Conservation (phyloP, 2,329 filamentous ascomycete genomes). For the Aspergillus novofumigatus region DNA sequence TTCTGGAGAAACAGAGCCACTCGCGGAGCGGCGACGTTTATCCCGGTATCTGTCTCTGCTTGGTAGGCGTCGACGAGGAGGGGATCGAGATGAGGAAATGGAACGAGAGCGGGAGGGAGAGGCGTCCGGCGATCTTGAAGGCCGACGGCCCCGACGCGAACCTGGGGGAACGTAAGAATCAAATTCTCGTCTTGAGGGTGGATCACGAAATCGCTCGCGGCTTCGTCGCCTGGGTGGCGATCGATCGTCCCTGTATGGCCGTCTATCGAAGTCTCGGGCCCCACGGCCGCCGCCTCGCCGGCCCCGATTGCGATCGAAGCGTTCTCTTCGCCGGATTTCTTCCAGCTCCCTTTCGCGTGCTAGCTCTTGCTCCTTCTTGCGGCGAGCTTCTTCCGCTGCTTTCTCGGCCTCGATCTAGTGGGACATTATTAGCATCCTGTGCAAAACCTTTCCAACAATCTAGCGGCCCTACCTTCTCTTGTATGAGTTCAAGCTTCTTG, state of each 20-base stretch:
- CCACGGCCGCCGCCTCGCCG: constrained; percentile 34
- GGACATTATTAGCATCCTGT: constrained; percentile 9
- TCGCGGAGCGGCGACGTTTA: constrained; percentile 30
- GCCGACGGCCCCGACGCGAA: constrained; percentile 36
- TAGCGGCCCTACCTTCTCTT: constrained; percentile 69
- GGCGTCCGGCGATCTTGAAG: constrained; percentile 29
- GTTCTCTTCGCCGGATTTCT: constrained; percentile 57
- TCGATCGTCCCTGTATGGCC: constrained; percentile 46
- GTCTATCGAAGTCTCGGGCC: constrained; percentile 46
- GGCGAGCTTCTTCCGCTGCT: constrained; percentile 69
- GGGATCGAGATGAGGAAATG: constrained; percentile 30
- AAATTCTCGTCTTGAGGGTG: constrained; percentile 47
- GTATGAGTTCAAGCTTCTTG: constrained; percentile 90
- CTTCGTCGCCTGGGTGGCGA: constrained; percentile 50
- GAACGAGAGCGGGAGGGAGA: constrained; percentile 30
- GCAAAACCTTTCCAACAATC: no score
- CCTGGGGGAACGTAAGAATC: constrained; percentile 56
- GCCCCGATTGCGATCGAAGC: constrained; percentile 36
- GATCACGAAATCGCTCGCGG: constrained; percentile 42
- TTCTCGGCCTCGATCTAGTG: constrained; percentile 74
- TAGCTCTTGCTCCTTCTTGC: constrained; percentile 66
- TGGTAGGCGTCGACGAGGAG: constrained; percentile 24
- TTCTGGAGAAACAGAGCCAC: constrained; percentile 40
- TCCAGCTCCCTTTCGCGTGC: constrained; percentile 68
- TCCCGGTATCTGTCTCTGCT: constrained; percentile 22